Base-by-base conservation (phyloP, 768 basidiomycete genomes). In the Daedaleopsis nitida region DNA sequence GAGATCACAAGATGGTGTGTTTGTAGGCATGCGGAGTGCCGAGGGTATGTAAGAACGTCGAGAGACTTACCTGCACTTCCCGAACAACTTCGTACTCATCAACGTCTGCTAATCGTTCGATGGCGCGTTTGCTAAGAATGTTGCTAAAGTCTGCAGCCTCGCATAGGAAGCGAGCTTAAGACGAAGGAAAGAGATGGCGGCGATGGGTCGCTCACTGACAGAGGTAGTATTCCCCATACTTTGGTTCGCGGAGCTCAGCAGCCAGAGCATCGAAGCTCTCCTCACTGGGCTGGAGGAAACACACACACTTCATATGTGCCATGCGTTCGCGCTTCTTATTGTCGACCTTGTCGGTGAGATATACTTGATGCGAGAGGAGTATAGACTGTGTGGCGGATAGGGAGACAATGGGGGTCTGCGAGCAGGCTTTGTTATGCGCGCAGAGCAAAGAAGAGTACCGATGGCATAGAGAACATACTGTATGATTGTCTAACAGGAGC, bases 181-280 rank as follows among this genome's bases (percentile, higher is more conserved):
- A 34, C 27, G 52, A 38, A 19, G 55, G n/a, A 11, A 16, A 34
- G 16, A 24, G 27, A 24, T 6, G 14, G 27, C 23, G 60, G 17
- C 47, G 14, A 24, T 35, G n/a, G 53, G 50, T 57, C 86, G 91
- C 88, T 83, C 80, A 94, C 96, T 90, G 85, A 98, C 96, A 99
- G 72, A 99, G 79, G 82, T 96, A 98, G 77, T 99, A 99, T 78
- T 95, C 94, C 73, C 95, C 95, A 69, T 98, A 99, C 75, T 91
- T 91, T 11, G 96, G 96, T 69, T 94, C 90, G 39, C 81, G 82
- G 37, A 99, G 80, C 71, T 99, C 97, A 57, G 83, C 79, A 66
- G 89, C 90, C 57, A 98, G 81, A 24, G 89, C 90, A 57, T 87
- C 86, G 38, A 99, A 78, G 70, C 92, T 95, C 34, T 89, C 86